Base-by-base conservation (phyloP, 2,329 filamentous ascomycete genomes). In the Cladophialophora immunda region DNA sequence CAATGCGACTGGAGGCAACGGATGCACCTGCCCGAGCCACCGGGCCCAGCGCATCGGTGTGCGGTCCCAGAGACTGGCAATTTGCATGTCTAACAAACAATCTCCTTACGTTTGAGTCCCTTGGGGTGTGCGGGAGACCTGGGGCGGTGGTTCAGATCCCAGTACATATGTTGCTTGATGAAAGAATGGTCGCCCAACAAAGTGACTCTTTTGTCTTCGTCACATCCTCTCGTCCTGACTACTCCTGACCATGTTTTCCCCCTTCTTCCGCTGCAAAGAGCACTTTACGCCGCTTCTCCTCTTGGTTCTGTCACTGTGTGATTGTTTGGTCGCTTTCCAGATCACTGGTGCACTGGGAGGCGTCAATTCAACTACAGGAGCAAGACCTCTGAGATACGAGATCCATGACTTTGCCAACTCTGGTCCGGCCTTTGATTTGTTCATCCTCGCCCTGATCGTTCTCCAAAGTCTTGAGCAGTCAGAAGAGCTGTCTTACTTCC, bases 401-500 rank as follows among this genome's bases (percentile, higher is more conserved):
- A 86, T 96, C 70, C 84, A 89, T 54, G 81, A 90, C 45, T 82
- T 96, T 72, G 81, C 87, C 70, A 79, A 84, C 62, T 85, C 92
- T 65, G 77, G 82, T 17, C 76, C 84, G 8, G 87, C 92, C 73
- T 85, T 86, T 88, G 92, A 92, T 75, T 79, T 96, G 66, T 96
- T 90, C 77, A 81, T 96, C 29, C 84, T 94, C 57, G 90, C 90
- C 13, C 83, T 95, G 73, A 87, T 87, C 76, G 87, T 89, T 80
- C 88, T 94, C 81, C 89, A 92, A 78, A 85, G 83, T 68, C 86
- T 86, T 64, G 81, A 89, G 70, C 90, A 93, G 78, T 81, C 82
- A 32, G 82, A 87, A 68, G 82, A 84, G 63, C 82, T 90, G 41
- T 94, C 92, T 47, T 95, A 89, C 82, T 96, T 93, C 79, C 87